These are phyloP conservation scores for Macrophomina phaseolina DNA, from an alignment of 2,329 filamentous ascomycete genomes.

Conservation along the genomic window DNA sequence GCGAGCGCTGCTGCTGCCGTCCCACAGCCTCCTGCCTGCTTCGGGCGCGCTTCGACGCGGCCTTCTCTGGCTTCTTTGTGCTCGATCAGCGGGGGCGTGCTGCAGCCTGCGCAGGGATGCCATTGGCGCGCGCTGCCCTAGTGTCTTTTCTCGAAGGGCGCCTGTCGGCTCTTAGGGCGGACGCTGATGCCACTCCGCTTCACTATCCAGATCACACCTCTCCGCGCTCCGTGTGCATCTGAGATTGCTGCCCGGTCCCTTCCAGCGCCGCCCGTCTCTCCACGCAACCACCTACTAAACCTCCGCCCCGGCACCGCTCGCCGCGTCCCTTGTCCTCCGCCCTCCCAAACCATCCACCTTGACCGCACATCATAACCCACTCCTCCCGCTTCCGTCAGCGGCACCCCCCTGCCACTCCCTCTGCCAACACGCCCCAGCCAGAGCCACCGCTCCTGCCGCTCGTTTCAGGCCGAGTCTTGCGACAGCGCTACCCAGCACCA, in stretches of 20 bases:
- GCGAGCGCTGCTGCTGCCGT: constrained; percentile 19
- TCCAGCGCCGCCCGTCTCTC: constrained; percentile 21
- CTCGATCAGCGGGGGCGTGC: constrained; percentile 21
- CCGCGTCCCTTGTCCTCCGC: constrained; percentile 22
- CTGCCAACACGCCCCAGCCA: constrained; percentile 12
- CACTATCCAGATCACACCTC: constrained; percentile 23
- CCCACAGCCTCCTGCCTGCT: constrained; percentile 24
- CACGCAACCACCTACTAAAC: constrained; percentile 22
- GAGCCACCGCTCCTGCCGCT: constrained; percentile 23
- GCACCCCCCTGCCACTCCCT: constrained; percentile 27
- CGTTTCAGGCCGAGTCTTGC: constrained; percentile 27
- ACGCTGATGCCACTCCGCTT: constrained; percentile 25
- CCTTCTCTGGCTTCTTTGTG: constrained; percentile 25
- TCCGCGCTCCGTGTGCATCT: constrained; percentile 24
- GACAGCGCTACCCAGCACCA: constrained; percentile 28
- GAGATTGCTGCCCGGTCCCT: constrained; percentile 26
- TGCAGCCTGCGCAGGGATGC: not conserved
- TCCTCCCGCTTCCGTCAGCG: constrained; percentile 15
- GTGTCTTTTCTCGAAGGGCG: constrained; percentile 21
- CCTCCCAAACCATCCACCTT: constrained; percentile 20
- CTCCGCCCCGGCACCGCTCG: constrained; percentile 21
- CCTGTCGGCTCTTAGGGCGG: constrained; percentile 24
- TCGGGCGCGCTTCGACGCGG: constrained; percentile 24
- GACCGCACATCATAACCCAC: constrained; percentile 10
- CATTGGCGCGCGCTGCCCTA: constrained; percentile 16